phyloP scores from a whole-genome alignment of 2,329 filamentous ascomycete species.

The Paraconiothyrium sp. region DNA sequence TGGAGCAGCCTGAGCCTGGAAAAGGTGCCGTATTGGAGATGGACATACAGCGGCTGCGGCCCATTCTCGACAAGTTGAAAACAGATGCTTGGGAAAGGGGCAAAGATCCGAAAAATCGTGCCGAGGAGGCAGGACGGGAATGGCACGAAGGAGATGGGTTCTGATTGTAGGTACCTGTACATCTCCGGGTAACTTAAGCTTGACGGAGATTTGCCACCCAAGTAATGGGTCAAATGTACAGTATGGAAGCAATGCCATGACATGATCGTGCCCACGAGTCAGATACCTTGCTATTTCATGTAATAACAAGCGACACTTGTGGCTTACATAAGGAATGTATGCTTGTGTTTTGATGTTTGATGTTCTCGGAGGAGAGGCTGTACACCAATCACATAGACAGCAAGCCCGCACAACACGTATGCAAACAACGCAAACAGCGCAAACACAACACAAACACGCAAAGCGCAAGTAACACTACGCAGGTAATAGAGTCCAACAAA shows the following conservation, averaged over 20 bases:
- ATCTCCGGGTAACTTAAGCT: neutral
- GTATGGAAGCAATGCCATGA: neutral
- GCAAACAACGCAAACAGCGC: slow-evolving; percentile 2
- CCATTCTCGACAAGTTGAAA: slow-evolving; percentile 54
- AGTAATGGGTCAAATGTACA: neutral
- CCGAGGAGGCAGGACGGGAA: slow-evolving; percentile 61
- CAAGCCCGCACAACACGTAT: neutral
- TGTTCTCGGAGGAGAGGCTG: slow-evolving; percentile 3
- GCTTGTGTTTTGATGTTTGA: neutral
- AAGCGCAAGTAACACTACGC: neutral
- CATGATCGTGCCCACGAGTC: neutral
- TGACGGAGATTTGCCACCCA: neutral
- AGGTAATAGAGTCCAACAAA: neutral
- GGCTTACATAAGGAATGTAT: neutral
- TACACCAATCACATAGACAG: slow-evolving; percentile 1
- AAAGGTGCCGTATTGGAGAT: slow-evolving; percentile 55
- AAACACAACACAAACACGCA: neutral
- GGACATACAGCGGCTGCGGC: slow-evolving; percentile 56
- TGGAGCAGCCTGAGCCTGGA: slow-evolving; percentile 52
- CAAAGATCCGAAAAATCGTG: slow-evolving; percentile 61
- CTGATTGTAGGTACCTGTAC: slow-evolving; percentile 41
- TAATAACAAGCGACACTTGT: neutral
- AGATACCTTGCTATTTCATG: neutral
- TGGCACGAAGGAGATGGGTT: slow-evolving; percentile 67
- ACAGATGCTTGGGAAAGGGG: slow-evolving; percentile 61